These are phyloP conservation scores for Hirsutella rhossiliensis DNA, from an alignment of 2,329 filamentous ascomycete species.

Conservation along the genomic window DNA sequence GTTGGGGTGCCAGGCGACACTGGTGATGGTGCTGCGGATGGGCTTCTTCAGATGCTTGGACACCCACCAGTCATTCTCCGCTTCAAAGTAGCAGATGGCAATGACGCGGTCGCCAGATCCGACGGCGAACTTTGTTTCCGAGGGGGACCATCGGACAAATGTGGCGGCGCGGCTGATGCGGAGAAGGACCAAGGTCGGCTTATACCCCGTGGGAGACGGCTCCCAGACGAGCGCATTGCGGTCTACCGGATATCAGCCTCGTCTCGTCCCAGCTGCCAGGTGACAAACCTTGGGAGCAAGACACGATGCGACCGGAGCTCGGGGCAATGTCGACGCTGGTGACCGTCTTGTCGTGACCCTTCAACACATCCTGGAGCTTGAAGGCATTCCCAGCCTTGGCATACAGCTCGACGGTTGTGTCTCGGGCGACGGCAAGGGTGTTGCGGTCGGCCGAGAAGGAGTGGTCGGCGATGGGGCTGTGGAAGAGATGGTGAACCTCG, in stretches of 20 bases:
- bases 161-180: constrained; percentile 95
- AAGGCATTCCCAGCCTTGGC: constrained; percentile 60
- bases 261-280: constrained; percentile 14
- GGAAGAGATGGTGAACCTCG: constrained; percentile 94
- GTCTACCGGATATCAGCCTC: constrained; percentile 39
- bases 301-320: constrained; percentile 83
- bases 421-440: constrained; percentile 81
- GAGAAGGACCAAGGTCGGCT: constrained; percentile 90
- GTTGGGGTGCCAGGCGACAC: constrained; percentile 94
- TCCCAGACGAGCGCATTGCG: constrained; percentile 98
- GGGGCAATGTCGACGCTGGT: constrained; percentile 95
- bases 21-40: constrained; percentile 92
- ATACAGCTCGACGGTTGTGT: constrained; percentile 86
- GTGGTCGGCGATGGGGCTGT: constrained; percentile 92
- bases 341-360: constrained; percentile 93
- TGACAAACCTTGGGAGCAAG: constrained; percentile 97
- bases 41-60: constrained; percentile 99
- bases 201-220: constrained; percentile 82
- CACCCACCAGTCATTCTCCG: constrained; percentile 99
- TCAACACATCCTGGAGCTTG: constrained; percentile 80
- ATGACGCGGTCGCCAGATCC: constrained; percentile 93
- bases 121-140: constrained; percentile 94
- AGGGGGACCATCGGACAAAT: constrained; percentile 93
- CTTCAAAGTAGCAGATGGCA: constrained; percentile 95
- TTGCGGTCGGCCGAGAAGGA: constrained; percentile 90